Evolutionary conservation across 192 early-diverging fungal species (phyloP), one percentile per base, ranked within the genome.

Genomic region (Coemansia sp.): DNA sequence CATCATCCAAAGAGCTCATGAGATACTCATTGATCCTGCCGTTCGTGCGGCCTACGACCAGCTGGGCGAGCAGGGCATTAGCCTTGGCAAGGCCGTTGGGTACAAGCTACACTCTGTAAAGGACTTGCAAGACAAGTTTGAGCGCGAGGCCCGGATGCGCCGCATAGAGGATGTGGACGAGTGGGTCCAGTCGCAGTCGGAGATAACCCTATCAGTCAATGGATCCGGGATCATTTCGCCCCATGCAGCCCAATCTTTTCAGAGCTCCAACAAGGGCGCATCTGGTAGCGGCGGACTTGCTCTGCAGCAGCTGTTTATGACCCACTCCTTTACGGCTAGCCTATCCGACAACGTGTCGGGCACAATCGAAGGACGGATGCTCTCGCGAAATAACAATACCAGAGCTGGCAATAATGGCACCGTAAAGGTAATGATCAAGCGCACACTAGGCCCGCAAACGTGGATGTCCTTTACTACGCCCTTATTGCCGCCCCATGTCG

Each of bases 61-160:
- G 41, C 94, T 93, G 52, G 95, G 96, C n/a, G 94, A 95, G 66
- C 88, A 93, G 67, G 95, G 95, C 37, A 69, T 98, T 29, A 79
- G 71, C 38, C 73, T 85, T 22, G 80, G 70, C 60, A 84, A 77
- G 75, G 86, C 88, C 20, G 75, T 94, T 7, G 91, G 92, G 15
- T 80, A 85, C 45, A 85, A 81, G 44, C 70, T 88, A 59, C 90
- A 92, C 61, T 86, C 92, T 16, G 72, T 87, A 32, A 82, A 88
- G 50, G 89, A 92, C 78, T 73, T 94, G 67, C 83, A 85, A 22
- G 86, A 84, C 16, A 86, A 87, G 56, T 91, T 89, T 72, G 87
- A 92, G 70, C 83, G 78, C 24, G 71, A 89, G 43, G 84, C 86
- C 9, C 82, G 86, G 38, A 67, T 76, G 59, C 87, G 85, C 65